A percentile compares a stretch with the other conserved stretches of the same genome.
Conservation (phyloP, 2,329 filamentous ascomycete species). For the Didymella keratinophila region DNA sequence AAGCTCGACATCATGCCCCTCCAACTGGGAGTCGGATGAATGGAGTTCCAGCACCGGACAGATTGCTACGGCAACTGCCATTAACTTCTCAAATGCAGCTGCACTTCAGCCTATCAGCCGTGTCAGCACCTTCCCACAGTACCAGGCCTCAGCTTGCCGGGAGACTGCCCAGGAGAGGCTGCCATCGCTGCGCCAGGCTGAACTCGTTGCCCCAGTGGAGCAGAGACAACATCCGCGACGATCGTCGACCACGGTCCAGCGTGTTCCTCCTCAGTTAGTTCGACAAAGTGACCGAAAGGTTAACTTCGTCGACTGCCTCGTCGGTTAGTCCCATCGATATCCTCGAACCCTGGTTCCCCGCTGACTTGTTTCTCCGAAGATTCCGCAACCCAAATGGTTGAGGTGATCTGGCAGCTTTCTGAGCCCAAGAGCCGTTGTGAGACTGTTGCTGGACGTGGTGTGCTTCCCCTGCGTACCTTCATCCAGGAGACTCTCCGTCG, state of each 20-base stretch:
- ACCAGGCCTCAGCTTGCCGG: conserved; percentile 50
- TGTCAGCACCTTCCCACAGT: conserved; percentile 48
- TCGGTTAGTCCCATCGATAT: conserved; percentile 74
- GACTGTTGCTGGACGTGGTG: conserved; percentile 70
- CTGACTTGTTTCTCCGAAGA: conserved; percentile 64
- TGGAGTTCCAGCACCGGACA: conserved; percentile 41
- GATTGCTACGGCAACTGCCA: conserved; percentile 30
- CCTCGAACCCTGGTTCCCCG: conserved; percentile 46
- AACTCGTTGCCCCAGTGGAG: conserved; percentile 64
- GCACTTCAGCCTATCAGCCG: conserved; percentile 45
- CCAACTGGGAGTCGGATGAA: conserved; percentile 57
- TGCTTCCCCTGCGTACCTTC: conserved; percentile 90
- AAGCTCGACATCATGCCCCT: conserved; percentile 66
- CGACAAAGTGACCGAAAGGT: conserved; percentile 91
- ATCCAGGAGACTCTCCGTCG: conserved; percentile 96
- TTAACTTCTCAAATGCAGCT: conserved; percentile 34
- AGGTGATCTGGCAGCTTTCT: conserved; percentile 95
- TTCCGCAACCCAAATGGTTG: conserved; percentile 95
- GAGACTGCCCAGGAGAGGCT: conserved; percentile 43
- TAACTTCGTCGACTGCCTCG: conserved; percentile 94
- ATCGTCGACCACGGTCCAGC: conserved; percentile 63
- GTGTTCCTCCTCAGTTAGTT: conserved; percentile 76
- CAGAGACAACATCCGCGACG: conserved; percentile 70
- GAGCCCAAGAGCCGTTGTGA: conserved; percentile 79
- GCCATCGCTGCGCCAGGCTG: conserved; percentile 43